Percentiles rank a stretch among this genome's conserved stretches.
Evolutionary conservation across 2,329 filamentous ascomycete genomes (phyloP).

Genomic region (Arthrocladium fulminans): DNA sequence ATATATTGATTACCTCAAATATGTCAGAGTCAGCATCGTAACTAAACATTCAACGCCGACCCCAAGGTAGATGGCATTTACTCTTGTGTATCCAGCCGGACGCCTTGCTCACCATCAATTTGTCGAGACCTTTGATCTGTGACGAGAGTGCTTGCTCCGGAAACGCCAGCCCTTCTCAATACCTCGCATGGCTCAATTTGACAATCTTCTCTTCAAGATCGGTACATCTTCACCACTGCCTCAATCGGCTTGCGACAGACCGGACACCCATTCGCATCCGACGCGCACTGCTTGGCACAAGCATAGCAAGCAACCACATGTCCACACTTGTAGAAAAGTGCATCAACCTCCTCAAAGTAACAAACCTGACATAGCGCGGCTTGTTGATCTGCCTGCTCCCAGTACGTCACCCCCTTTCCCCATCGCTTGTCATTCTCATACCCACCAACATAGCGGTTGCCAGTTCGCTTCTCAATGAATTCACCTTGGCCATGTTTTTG

Average conservation of each 20-base stretch:
- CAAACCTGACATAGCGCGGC: slow-evolving; percentile 53
- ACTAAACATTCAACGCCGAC: background rate
- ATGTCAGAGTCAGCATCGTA: background rate
- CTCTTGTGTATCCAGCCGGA: background rate
- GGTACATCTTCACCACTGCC: slow-evolving; percentile 50
- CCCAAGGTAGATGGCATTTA: background rate
- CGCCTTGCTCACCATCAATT: background rate
- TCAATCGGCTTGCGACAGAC: slow-evolving; percentile 52
- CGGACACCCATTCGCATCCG: slow-evolving; percentile 38
- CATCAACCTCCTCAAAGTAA: slow-evolving; percentile 51
- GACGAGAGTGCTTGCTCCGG: too few relatives aligned
- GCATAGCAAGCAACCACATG: slow-evolving; percentile 53
- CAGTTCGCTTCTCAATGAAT: slow-evolving; percentile 47
- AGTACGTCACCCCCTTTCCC: slow-evolving; percentile 54
- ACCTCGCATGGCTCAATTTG: background rate
- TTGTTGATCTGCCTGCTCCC: slow-evolving; percentile 54
- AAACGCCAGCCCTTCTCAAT: background rate
- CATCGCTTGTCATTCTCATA: slow-evolving; percentile 53
- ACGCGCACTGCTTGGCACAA: slow-evolving; percentile 52
- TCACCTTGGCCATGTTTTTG: slow-evolving; percentile 48
- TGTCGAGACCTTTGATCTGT: too few relatives aligned
- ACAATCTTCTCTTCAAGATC: slow-evolving; percentile 26
- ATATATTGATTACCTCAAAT: background rate
- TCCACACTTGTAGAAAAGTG: slow-evolving; percentile 55
- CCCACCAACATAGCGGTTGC: slow-evolving; percentile 53